Evolutionary conservation across 208 protist genomes (phyloP).

Genomic region (Acanthamoeba triangularis): DNA sequence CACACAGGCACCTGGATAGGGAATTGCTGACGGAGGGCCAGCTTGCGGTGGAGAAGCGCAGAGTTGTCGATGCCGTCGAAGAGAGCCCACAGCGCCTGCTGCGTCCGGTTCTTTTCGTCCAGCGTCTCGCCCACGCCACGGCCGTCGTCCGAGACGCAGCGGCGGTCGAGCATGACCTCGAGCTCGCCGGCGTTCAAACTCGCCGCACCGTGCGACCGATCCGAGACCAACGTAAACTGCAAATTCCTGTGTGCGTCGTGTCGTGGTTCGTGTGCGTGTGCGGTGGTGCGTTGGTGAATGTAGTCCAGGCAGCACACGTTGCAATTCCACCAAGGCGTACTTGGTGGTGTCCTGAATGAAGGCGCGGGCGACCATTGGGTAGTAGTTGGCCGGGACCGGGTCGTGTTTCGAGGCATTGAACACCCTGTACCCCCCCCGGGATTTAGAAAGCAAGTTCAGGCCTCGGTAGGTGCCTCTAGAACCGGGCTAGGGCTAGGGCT

Average conservation of each 20-base stretch:
- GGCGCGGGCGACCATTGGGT: constrained; percentile 30
- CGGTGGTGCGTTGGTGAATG: background rate
- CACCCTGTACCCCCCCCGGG: background rate
- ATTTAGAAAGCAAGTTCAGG: too few species aligned
- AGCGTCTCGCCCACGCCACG: constrained; percentile 15
- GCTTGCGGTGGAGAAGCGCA: background rate
- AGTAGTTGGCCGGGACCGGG: constrained; percentile 46
- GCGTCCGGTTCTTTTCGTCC: constrained; percentile 24
- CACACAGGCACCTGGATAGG: background rate
- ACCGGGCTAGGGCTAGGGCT: too few species aligned
- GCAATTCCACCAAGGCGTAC: background rate
- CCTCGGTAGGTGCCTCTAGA: too few species aligned
- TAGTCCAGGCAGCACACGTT: background rate
- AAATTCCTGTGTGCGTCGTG: background rate
- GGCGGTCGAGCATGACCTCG: constrained; percentile 59
- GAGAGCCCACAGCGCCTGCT: background rate
- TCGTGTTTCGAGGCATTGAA: constrained; percentile 30
- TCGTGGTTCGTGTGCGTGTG: too few species aligned
- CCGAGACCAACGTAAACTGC: background rate
- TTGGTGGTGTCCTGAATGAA: background rate
- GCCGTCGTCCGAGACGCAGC: background rate
- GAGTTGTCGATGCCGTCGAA: background rate
- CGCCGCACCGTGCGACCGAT: constrained; percentile 8
- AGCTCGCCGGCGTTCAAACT: constrained; percentile 21
- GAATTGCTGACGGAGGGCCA: constrained; percentile 22